These are phyloP conservation scores for Trichophaea hybrida DNA, from an alignment of 2,329 filamentous ascomycete species.

Conservation along the genomic window DNA sequence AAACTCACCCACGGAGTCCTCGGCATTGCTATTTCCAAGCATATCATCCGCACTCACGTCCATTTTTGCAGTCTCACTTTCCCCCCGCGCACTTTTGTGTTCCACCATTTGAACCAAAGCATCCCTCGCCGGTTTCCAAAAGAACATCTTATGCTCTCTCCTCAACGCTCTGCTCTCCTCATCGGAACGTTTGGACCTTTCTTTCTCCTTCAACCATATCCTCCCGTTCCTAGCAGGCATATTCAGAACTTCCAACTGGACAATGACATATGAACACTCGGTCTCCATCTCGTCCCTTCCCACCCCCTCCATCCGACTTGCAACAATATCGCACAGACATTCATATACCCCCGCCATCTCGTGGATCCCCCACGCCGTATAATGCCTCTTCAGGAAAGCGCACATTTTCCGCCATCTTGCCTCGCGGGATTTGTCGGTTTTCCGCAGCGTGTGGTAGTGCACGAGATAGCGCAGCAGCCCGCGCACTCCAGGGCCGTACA, in stretches of 20 bases:
- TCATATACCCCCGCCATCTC: slow-evolving; percentile 16
- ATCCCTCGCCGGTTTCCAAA: background rate
- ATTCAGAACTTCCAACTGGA: background rate
- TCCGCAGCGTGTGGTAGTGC: background rate
- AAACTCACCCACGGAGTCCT: background rate
- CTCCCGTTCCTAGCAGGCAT: background rate
- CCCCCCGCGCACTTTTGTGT: background rate
- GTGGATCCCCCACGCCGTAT: slow-evolving; percentile 12
- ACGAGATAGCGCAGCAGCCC: slow-evolving; percentile 13
- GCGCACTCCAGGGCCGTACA: slow-evolving; percentile 15
- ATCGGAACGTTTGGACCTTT: background rate
- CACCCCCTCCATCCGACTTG: background rate
- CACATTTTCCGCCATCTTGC: slow-evolving; percentile 1
- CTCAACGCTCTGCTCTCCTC: background rate
- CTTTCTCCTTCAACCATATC: background rate
- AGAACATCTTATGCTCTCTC: background rate
- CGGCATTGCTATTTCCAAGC: background rate
- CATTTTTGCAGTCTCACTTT: background rate
- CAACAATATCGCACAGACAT: slow-evolving; percentile 4
- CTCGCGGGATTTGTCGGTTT: background rate
- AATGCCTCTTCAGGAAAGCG: slow-evolving; percentile 8
- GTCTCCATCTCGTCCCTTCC: background rate
- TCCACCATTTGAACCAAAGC: background rate
- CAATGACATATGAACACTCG: background rate
- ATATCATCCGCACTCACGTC: background rate